Evolutionary conservation across 805 yeast species (phyloP).

Genomic region (Saccharomycodes ludwigii): DNA sequence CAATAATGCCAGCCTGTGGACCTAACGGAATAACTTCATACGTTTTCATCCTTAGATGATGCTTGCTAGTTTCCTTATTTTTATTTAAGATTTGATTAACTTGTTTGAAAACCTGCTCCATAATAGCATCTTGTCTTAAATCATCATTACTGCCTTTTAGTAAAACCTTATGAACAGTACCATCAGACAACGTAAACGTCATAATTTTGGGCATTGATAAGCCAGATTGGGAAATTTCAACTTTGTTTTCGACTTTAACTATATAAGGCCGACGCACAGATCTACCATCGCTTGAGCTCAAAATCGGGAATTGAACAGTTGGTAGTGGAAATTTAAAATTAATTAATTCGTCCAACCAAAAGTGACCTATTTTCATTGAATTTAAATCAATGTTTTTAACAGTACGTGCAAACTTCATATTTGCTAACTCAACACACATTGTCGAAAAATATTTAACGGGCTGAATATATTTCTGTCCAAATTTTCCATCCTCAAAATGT

Average conservation of each 20-base stretch:
- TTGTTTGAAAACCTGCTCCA: conserved; percentile 92
- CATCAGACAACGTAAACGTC: conserved; percentile 42
- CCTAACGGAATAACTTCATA: conserved; percentile 88
- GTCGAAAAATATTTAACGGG: conserved; percentile 41
- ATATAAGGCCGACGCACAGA: conserved; percentile 40
- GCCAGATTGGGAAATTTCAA: conserved; percentile 69
- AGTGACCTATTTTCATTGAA: conserved; percentile 31
- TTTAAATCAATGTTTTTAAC: conserved; percentile 14
- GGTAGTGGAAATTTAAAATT: conserved; percentile 51
- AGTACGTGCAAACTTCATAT: conserved; percentile 25
- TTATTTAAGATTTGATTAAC: conserved; percentile 54
- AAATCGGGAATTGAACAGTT: conserved; percentile 34
- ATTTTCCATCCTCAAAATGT: conserved; percentile 15
- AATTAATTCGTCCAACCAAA: conserved; percentile 47
- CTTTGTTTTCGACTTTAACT: conserved; percentile 27
- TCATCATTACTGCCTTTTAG: conserved; percentile 87
- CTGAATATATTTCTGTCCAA: conserved; percentile 21
- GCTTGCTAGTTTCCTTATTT: conserved; percentile 42
- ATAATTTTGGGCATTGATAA: conserved; percentile 79
- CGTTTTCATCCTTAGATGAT: conserved; percentile 59
- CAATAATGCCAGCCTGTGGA: conserved; percentile 77
- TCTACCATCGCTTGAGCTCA: conserved; percentile 27
- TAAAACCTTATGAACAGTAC: conserved; percentile 43
- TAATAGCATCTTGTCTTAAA: conserved; percentile 86
- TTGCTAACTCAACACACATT: conserved; percentile 39